phyloP scores from a whole-genome alignment of 371 early-diverging fungal species.

The Mortierella sp. region DNA sequence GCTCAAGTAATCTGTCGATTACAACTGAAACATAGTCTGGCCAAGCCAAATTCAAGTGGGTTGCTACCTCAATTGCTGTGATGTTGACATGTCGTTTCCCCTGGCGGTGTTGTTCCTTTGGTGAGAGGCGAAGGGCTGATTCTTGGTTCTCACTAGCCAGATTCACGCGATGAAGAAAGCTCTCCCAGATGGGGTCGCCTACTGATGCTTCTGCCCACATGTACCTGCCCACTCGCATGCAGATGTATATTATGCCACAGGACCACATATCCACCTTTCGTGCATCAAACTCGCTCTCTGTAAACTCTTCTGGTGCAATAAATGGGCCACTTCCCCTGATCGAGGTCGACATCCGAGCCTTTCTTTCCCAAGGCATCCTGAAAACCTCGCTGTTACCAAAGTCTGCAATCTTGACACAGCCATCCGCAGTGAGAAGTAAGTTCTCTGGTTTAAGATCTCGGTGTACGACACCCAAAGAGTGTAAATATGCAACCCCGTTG shows the following conservation, averaged over 20 bases:
- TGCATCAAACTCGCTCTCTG: conserved; percentile 57
- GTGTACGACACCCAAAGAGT: conserved; percentile 70
- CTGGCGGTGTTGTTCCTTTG: no score
- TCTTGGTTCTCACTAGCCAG: not conserved
- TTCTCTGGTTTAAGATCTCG: conserved; percentile 84
- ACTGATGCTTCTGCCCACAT: conserved; percentile 65
- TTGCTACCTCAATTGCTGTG: conserved; percentile 22
- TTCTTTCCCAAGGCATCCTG: conserved; percentile 44
- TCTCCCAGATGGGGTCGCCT: conserved; percentile 61
- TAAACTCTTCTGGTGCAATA: conserved; percentile 72
- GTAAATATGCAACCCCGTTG: conserved; percentile 62
- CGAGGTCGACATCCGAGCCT: conserved; percentile 61
- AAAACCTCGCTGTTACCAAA: conserved; percentile 73
- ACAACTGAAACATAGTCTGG: conserved; percentile 31
- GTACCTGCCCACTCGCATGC: conserved; percentile 65
- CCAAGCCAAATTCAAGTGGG: conserved; percentile 19
- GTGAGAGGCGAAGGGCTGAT: not conserved
- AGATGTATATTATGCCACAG: conserved; percentile 68
- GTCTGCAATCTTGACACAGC: conserved; percentile 86
- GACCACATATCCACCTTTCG: conserved; percentile 70
- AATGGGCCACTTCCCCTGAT: conserved; percentile 71
- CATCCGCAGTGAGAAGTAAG: conserved; percentile 72
- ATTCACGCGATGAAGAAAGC: conserved; percentile 17
- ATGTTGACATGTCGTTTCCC: conserved; percentile 6
- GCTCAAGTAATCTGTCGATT: conserved; percentile 56